Conservation (phyloP, 2,329 filamentous ascomycete genomes). For the Lasiodiplodia sp. region DNA sequence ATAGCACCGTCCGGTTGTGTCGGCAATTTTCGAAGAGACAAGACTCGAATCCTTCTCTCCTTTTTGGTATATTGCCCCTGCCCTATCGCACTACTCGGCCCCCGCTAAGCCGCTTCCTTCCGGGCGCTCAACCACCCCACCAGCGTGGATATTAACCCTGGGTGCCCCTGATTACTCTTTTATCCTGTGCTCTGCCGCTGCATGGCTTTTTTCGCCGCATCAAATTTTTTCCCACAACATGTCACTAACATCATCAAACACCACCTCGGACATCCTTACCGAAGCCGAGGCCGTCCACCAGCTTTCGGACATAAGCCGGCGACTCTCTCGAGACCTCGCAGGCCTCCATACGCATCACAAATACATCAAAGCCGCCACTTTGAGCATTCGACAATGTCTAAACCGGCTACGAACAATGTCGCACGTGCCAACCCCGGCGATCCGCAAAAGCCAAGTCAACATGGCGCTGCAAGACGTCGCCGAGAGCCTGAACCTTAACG, state of each 20-base stretch:
- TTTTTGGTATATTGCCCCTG: background rate
- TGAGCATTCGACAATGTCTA: background rate
- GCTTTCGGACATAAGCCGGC: background rate
- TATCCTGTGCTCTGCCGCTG: background rate
- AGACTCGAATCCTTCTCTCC: background rate
- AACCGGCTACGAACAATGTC: background rate
- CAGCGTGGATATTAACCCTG: background rate
- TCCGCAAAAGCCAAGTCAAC: constrained; percentile 5
- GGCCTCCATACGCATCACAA: background rate
- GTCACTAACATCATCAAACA: background rate
- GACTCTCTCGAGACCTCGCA: background rate
- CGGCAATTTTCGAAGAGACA: background rate
- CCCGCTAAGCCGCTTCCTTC: background rate
- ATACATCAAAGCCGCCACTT: background rate
- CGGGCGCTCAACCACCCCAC: background rate
- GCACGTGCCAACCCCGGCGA: background rate
- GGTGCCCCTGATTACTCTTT: background rate
- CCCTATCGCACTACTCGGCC: background rate
- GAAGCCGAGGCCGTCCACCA: background rate
- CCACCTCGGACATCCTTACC: background rate
- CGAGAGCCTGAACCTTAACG: background rate
- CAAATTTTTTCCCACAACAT: background rate
- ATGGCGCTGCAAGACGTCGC: background rate
- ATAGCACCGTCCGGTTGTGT: background rate
- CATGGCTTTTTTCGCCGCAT: background rate